phyloP scores from a whole-genome alignment of 306 rosid genomes.

The Cicer chorassanicum region DNA sequence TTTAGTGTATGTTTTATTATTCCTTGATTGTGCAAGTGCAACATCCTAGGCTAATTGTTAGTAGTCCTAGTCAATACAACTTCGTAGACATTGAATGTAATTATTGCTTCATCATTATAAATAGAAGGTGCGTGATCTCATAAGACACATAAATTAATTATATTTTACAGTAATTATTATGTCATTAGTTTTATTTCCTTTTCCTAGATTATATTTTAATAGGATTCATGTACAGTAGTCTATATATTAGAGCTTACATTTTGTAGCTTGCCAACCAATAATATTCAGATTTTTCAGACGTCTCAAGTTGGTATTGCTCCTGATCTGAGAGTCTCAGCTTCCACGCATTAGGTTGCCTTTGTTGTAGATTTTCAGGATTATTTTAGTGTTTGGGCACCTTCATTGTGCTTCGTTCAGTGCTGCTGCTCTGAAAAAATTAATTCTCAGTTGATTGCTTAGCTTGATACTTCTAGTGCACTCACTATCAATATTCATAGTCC shows the following conservation, averaged over 20 bases:
- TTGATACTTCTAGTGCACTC: not conserved
- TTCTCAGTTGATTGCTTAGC: not conserved
- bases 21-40: no score
- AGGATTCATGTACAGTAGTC: not conserved
- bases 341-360: not conserved
- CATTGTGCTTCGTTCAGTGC: not conserved
- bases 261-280: not conserved
- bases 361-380: not conserved
- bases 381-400: not conserved
- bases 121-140: no score
- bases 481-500: not conserved
- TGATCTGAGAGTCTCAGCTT: not conserved
- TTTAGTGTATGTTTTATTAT: no score
- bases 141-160: no score
- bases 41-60: no score
- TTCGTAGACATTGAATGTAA: no score
- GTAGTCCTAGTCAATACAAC: no score
- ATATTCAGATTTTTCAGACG: not conserved
- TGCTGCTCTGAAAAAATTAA: conserved; percentile 11
- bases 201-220: not conserved
- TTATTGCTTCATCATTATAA: no score
- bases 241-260: not conserved
- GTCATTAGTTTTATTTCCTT: not conserved
- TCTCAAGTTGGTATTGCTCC: not conserved
- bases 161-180: no score